phyloP scores from a whole-genome alignment of 2,329 filamentous ascomycete species.

The Emydomyces testavorans region DNA sequence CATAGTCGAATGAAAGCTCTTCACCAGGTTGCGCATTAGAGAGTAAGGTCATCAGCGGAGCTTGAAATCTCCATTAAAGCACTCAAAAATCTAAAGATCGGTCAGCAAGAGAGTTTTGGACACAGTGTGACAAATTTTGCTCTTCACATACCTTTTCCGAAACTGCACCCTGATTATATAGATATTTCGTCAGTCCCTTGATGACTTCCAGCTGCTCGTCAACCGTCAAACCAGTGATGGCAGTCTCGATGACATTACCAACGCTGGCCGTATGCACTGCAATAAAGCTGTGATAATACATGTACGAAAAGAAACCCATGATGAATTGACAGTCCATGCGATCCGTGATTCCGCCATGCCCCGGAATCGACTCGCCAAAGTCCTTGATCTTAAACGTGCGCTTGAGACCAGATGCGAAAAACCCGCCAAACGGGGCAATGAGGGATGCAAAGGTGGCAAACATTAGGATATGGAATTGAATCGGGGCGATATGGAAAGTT shows the following conservation, averaged over 20 bases:
- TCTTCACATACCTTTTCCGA: slow-evolving; percentile 39
- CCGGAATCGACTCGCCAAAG: slow-evolving; percentile 95
- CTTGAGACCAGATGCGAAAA: slow-evolving; percentile 96
- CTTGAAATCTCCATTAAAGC: slow-evolving; percentile 27
- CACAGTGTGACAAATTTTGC: neutral
- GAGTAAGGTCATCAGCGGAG: slow-evolving; percentile 18
- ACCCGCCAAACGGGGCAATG: slow-evolving; percentile 93
- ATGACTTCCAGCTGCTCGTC: slow-evolving; percentile 82
- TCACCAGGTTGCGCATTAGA: slow-evolving; percentile 15
- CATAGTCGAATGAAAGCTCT: neutral
- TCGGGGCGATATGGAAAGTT: slow-evolving; percentile 66
- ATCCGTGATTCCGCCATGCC: slow-evolving; percentile 95
- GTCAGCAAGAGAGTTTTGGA: slow-evolving; percentile 15
- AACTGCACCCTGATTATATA: slow-evolving; percentile 52
- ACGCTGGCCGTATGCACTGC: slow-evolving; percentile 75
- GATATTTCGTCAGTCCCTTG: slow-evolving; percentile 49
- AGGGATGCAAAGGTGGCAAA: slow-evolving; percentile 90
- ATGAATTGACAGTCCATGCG: slow-evolving; percentile 99
- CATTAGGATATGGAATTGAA: slow-evolving; percentile 85
- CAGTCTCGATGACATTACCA: slow-evolving; percentile 77
- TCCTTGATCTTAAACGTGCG: slow-evolving; percentile 99
- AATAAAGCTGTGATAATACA: slow-evolving; percentile 98
- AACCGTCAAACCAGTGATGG: slow-evolving; percentile 73
- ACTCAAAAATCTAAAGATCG: slow-evolving; percentile 27
- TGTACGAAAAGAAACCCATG: slow-evolving; percentile 97